Base-by-base conservation (phyloP, 208 protist genomes). In the Leptomonas pyrrhocoris region DNA sequence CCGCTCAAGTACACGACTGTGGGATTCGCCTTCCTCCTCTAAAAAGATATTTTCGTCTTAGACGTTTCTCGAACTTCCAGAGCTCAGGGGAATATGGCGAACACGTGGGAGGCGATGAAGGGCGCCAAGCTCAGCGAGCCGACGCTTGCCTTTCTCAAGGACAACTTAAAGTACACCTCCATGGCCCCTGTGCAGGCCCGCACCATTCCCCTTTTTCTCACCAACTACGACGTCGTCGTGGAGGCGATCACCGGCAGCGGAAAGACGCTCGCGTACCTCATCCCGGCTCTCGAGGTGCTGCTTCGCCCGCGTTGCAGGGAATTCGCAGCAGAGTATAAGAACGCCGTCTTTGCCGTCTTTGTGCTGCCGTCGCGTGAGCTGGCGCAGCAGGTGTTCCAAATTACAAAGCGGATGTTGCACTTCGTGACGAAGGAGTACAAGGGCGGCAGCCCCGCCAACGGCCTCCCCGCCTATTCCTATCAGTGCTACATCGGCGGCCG, bases 311-410 rank as follows among this genome's bases (percentile, higher is more conserved):
- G 83, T 18, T 82, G 81, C 48, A 16, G 80, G 1, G 85, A 94
- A 60, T 70, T 75, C 9, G 83, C 78, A n/a, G 60, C 48, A 38
- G 72, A 77, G 54, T 67, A 84, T 67, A 81, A 74, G 57, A 88
- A 93, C 65, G 86, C 89, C 4, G 90, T 98, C 9, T 73, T 97
- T 19, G 81, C 88, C 9, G 66, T 98, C 27, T 79, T 98, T 40
- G 71, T 99, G 6, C 72, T 97, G 12, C 96, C 96, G 5, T 98
- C 96, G 15, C 80, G 97, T 18, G 97, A 99, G 85, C 79, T 99
- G 11, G 97, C 96, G n/a, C 86, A 97, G 75, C 96, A 99, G 78
- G 94, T 98, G 21, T 92, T 94, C 73, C 55, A 86, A 18, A 66
- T 95, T 2, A 73, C 89, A 1, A 89, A 85, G 63, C 64, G 73